Evolutionary conservation across 140 eudicot species (phyloP), one percentile per base, ranked within the genome.

Genomic region (Oenanthe javanica): DNA sequence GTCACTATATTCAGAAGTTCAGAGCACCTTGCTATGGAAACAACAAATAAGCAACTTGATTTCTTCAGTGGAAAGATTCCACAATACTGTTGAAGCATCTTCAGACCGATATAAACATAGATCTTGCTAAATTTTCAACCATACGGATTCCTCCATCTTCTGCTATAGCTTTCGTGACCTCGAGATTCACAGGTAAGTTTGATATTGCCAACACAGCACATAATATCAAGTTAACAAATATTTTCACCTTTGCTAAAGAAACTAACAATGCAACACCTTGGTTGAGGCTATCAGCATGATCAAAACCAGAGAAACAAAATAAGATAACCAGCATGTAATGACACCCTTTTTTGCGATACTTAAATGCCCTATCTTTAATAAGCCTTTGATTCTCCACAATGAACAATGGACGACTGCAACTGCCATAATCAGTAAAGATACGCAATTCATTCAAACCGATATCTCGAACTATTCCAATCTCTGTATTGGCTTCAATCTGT

Each of bases 101-200:
- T 31, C 31, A 31, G 31, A 92, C 90, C 97, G 92, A 86, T 47
- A 95, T 97, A 72, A 93, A 93, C 9, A 95, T 97, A 84, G 99
- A 27, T 87, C 86, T 87, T 21, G 99, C 97, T 82, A 95, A 86
- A 75, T 84, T 87, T 82, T 91, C 87, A 36, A 95, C 90, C 80
- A 90, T 88, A 79, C 79, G 84, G 78, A 95, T 90, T 66, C 99
- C 99, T 72, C 91, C 93, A 69, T 86, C 97, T 23, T 31, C 31
- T 31, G 99, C 99, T 77, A 92, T 95, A 45, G 97, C 90, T 88
- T 95, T 92, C 51, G 97, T 97, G 71, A 90, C 96, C 42, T 86
- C 83, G 0, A 91, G 81, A 84, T 95, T 92, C 87, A 95, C 97
- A 0, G 97, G 92, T 77, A 95, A 86, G 83, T 89, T 95, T 55